Evolutionary conservation across 78 protist genomes (phyloP).

Genomic region (Tieghemostelium lacteum): DNA sequence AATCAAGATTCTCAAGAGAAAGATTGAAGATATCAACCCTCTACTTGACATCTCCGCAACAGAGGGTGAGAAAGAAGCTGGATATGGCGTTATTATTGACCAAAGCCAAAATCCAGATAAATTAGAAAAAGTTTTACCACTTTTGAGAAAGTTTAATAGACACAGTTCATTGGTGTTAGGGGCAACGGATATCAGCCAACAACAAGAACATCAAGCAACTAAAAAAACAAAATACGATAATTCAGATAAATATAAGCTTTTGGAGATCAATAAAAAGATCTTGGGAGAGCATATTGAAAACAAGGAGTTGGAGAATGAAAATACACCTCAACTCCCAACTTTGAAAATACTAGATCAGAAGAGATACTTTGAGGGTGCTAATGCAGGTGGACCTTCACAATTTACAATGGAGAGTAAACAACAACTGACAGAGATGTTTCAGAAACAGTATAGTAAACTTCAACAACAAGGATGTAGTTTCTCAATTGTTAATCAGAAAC

Average conservation of each 20-base stretch:
- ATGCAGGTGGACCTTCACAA: background rate
- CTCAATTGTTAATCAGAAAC: background rate
- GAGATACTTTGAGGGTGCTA: constrained; percentile 49
- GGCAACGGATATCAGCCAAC: constrained; percentile 32
- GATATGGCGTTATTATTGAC: constrained; percentile 60
- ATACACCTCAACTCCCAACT: background rate
- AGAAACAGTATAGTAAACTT: background rate
- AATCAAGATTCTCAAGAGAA: constrained; percentile 32
- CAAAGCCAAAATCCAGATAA: constrained; percentile 38
- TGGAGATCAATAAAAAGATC: constrained; percentile 11
- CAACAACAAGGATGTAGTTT: background rate
- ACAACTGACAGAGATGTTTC: background rate
- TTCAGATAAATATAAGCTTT: constrained; percentile 3
- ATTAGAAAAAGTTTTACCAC: constrained; percentile 47
- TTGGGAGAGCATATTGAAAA: constrained; percentile 5
- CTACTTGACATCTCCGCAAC: constrained; percentile 35
- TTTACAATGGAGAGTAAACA: background rate
- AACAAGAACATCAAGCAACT: background rate
- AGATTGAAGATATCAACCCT: constrained; percentile 53
- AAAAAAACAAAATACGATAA: constrained; percentile 23
- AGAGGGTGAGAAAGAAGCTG: constrained; percentile 9
- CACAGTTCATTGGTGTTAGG: constrained; percentile 65
- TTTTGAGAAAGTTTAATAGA: constrained; percentile 57
- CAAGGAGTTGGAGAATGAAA: constrained; percentile 7
- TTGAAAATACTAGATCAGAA: constrained; percentile 54